A percentile compares a stretch with the other conserved stretches of the same genome.
phyloP scores from a whole-genome alignment of 2,329 filamentous ascomycete species.

The Arthrobotrys megalospora region DNA sequence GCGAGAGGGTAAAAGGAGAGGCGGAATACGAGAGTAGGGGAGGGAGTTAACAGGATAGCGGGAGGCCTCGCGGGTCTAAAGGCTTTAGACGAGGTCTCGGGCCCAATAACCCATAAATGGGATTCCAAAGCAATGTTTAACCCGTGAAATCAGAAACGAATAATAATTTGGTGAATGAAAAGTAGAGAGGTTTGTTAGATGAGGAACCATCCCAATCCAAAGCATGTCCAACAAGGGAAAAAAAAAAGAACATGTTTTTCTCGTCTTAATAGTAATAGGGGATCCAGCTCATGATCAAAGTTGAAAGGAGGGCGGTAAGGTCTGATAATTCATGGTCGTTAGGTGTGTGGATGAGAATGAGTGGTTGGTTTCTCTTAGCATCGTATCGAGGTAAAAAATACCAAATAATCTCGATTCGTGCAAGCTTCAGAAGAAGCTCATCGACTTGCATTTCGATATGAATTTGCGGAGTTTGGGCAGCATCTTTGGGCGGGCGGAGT shows the following conservation, averaged over 20 bases:
- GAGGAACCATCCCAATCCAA: not conserved
- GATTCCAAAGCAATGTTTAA: no score
- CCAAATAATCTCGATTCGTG: not conserved
- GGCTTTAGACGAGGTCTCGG: not conserved
- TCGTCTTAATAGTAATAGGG: not conserved
- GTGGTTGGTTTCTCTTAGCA: not conserved
- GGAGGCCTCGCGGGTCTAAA: not conserved
- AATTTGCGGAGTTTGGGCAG: slow-evolving; percentile 5
- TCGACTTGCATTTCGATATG: slow-evolving; percentile 36
- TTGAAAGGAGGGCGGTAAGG: not conserved
- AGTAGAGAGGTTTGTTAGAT: not conserved
- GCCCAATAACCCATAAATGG: not conserved
- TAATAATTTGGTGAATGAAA: not conserved
- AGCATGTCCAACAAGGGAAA: not conserved
- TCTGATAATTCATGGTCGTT: slow-evolving; percentile 14
- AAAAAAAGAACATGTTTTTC: not conserved
- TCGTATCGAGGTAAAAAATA: not conserved
- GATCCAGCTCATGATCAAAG: not conserved
- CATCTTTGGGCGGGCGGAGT: not conserved
- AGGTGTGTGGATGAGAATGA: slow-evolving; percentile 3
- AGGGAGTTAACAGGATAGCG: not conserved
- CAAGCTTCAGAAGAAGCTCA: not conserved
- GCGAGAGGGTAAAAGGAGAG: slow-evolving; percentile 3
- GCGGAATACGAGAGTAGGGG: not conserved
- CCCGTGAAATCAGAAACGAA: not conserved